phyloP scores from a whole-genome alignment of 805 yeast genomes.

The Huiozyma naganishii region DNA sequence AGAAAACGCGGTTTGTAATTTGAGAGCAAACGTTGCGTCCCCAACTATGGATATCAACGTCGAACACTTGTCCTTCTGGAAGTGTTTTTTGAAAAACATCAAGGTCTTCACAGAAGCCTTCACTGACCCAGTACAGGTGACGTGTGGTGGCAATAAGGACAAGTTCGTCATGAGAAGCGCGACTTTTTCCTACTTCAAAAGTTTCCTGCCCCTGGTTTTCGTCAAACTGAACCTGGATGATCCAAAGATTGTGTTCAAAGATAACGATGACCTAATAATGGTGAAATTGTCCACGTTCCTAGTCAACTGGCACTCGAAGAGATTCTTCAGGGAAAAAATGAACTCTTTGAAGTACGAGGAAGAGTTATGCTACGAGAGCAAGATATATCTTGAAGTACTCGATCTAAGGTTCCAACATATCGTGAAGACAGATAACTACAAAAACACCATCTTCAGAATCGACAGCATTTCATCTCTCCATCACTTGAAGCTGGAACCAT shows the following conservation, averaged over 20 bases:
- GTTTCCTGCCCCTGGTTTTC: constrained; percentile 27
- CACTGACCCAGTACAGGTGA: constrained; percentile 4
- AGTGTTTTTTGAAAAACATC: constrained; percentile 22
- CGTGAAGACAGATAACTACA: constrained; percentile 8
- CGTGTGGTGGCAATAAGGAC: constrained; percentile 2
- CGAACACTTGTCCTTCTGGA: constrained; percentile 29
- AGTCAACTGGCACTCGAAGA: constrained; percentile 14
- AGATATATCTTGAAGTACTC: constrained; percentile 13
- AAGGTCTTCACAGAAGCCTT: constrained; percentile 18
- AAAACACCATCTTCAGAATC: constrained; percentile 13
- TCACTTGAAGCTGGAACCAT: constrained; percentile 19
- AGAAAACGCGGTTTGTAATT: constrained; percentile 26
- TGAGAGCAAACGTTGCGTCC: constrained; percentile 34
- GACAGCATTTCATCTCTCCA: constrained; percentile 14
- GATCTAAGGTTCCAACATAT: constrained; percentile 17
- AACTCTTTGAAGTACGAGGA: constrained; percentile 5
- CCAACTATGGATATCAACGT: constrained; percentile 36
- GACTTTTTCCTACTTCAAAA: constrained; percentile 8
- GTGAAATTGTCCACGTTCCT: constrained; percentile 23
- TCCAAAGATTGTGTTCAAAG: constrained; percentile 28
- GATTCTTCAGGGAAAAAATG: constrained; percentile 4
- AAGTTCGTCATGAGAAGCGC: constrained; percentile 2
- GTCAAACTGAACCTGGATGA: constrained; percentile 32
- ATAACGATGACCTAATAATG: constrained; percentile 22
- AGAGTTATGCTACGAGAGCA: constrained; percentile 12